phyloP scores from a whole-genome alignment of 441 rosid genomes.

The Gossypium aridum region DNA sequence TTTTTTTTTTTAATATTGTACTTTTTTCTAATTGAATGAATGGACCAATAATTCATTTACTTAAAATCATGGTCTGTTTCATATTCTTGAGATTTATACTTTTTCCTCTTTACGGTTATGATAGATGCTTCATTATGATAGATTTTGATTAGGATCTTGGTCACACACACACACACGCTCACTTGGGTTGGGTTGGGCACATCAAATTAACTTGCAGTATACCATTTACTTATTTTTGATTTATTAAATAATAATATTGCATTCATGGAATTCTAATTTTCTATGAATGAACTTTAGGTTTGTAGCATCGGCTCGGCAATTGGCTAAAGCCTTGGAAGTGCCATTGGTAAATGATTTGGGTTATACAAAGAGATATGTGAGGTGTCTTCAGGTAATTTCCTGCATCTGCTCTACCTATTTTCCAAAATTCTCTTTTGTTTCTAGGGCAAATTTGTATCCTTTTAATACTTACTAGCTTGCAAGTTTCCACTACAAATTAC shows the following conservation, averaged over 20 bases:
- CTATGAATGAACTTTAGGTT: slow-evolving; percentile 47
- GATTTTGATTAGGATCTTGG: background rate
- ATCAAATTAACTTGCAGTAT: background rate
- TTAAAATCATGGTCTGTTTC: too few relatives aligned
- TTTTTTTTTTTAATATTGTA: slow-evolving; percentile 1
- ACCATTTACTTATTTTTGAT: background rate
- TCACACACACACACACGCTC: background rate
- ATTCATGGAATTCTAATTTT: slow-evolving; percentile 16
- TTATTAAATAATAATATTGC: background rate
- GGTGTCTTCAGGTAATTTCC: slow-evolving; percentile 85
- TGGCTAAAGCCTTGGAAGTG: slow-evolving; percentile 95
- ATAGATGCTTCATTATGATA: background rate
- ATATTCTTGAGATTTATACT: too few relatives aligned
- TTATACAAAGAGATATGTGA: slow-evolving; percentile 92
- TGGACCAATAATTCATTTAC: background rate
- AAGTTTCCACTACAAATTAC: background rate
- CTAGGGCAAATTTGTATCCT: background rate
- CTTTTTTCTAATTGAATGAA: background rate
- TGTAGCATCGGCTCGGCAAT: slow-evolving; percentile 93
- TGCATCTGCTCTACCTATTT: background rate
- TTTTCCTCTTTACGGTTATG: too few relatives aligned
- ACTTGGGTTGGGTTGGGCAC: background rate
- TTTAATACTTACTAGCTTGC: background rate
- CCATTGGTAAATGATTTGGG: slow-evolving; percentile 98
- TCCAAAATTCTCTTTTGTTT: background rate